Evolutionary conservation across 116 monocot species (phyloP), one percentile per base, ranked within the genome.

Genomic region (Thalassia testudinum): DNA sequence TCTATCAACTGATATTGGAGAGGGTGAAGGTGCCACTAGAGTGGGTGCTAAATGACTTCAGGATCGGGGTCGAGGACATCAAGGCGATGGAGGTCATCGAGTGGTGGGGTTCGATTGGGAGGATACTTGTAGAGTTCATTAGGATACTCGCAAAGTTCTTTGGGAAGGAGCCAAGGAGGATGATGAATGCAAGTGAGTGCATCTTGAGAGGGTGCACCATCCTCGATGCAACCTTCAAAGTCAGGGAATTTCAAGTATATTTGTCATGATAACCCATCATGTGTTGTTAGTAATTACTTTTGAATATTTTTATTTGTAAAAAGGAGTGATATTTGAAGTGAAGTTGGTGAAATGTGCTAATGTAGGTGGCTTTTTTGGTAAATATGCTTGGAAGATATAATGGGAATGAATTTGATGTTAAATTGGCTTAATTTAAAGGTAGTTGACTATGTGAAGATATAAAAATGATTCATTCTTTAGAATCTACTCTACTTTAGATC

Each of bases 131-230:
- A 87, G 59, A 74, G 83, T 13, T 86, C 87, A n/a, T 76, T 77
- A n/a, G 5, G 65, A 65, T 68, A 49, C 52, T 92, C 59, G 20
- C 73, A 8, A 78, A 65, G 43, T 83, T 87, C n/a, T 92, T 92
- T 53, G 49, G 64, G 62, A 67, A 64, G 54, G 87, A 83, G 42
- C 75, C 86, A 0, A 52, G 83, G 28, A 27, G 92, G 57, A 80
- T 80, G 1, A 65, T 87, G 53, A 92, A 87, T 75, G 83, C 87
- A 0, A 92, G 87, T 25, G 87, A 92, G 37, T 92, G 92, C 52
- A 75, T 92, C 11, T 86, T 83, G 0, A 67, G 72, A 21, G 92
- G 92, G 59, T 77, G 77, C 27, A 86, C 87, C 1, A 86, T 92
- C 83, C 83, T 92, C 40, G 78, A 34, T 34, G 6, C 30, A 3